Base-by-base conservation (phyloP, 202 grass and related monocot genomes). In the Cymbopogon flexuosus region DNA sequence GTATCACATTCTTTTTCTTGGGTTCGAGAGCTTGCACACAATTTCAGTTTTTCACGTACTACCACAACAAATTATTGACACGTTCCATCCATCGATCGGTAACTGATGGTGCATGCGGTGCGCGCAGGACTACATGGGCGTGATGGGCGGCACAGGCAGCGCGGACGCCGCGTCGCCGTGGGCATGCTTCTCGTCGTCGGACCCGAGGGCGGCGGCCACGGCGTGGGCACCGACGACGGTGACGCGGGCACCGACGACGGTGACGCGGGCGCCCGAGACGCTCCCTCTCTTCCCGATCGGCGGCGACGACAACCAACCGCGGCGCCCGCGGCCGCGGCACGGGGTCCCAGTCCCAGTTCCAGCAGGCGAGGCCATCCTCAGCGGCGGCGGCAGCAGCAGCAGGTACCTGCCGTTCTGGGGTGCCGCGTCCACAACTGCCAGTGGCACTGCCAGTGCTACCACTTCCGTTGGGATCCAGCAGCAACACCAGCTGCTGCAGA, bases 271-370 rank as follows among this genome's bases (percentile, higher is more conserved):
- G 65, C 85, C 93, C 45, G 90, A 95, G 71, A 98, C 94, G 24
- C 88, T 98, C 11, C 92, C 90, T 21, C 88, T 98, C 79, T 98
- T 98, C 84, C 96, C 96, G 1, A 87, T 87, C 8, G 85, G 64
- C 61, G 63, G 24, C 63, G 34, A 1, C 73, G 10, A 5, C 57
- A 3, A 3, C 33, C 46, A 54, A 0, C 21, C 33, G 13, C 7
- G n/a, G 11, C 43, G 45, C 10, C 33, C 45, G n/a, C 63, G 46
- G n/a, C 34, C 12, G 63, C 72, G 75, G 54, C 79, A 23, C 66
- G 65, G 10, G 12, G 63, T 6, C 52, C 34, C 24, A 42, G 21
- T 24, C 6, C 57, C 57, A 10, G 19, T 21, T 2, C 19, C 56
- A 10, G 42, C 68, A 47, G 39, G 4, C 62, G 70, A 36, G 42